Base-by-base conservation (phyloP, 306 rosid species). In the Malus sieversii region DNA sequence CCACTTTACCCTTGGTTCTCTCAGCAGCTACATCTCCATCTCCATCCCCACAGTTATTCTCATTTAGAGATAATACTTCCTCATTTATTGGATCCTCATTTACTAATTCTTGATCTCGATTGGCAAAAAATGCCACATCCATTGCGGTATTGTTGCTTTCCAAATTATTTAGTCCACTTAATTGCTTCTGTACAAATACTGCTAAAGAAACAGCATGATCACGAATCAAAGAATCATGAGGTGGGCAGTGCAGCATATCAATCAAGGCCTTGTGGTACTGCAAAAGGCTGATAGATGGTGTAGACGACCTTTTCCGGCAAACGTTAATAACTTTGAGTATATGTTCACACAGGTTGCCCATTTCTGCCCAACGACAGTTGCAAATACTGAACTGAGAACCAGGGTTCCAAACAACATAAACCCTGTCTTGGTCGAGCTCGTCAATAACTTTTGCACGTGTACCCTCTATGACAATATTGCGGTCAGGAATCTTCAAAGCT, bases 341-440 rank as follows among this genome's bases (percentile, higher is more conserved):
- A 79, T 90, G 96, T 86, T 90, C 98, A 74, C 98, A 91, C 33
- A 90, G 78, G 84, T 91, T 90, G 65, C 98, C 97, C 76, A 74
- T 83, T 82, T 81, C 89, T 29, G 98, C 92, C 98, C 96, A 90
- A 71, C 82, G 77, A 86, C 97, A 94, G 73, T 84, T 77, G 70
- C 97, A 90, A 18, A 88, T 80, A 77, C 97, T 87, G 18, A 91
- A 85, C 73, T 88, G 89, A 20, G 95, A 87, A 79, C 97, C 92
- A 19, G 92, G 89, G 80, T 87, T 92, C 85, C 90, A 85, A 66
- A 94, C 93, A 82, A 81, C 78, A 80, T 85, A 84, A 48, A 78
- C 75, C 76, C 63, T 87, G 51, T 87, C 89, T 70, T 66, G 84
- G 75, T 87, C 85, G 58, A 83, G 72, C 77, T 85, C 87, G 66